phyloP scores from a whole-genome alignment of 2,329 filamentous ascomycete species.

The Helotiales sp. region DNA sequence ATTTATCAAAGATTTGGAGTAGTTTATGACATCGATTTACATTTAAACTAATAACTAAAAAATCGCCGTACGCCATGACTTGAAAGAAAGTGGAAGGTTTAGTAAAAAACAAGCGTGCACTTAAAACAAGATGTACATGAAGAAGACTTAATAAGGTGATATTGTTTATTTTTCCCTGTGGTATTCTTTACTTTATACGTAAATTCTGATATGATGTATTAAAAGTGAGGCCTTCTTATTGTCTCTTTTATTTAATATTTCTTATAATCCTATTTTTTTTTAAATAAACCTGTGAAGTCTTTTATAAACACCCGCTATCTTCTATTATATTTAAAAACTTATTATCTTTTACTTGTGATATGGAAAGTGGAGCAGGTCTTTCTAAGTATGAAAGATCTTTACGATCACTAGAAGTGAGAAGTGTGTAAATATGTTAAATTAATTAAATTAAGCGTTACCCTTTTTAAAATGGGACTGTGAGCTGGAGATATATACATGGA shows the following conservation, averaged over 20 bases:
- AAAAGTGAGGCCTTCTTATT: not conserved
- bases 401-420: too few relatives aligned
- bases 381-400: too few relatives aligned
- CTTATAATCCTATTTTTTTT: constrained; percentile 6
- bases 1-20: not conserved
- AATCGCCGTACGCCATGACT: not conserved
- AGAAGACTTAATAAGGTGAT: not conserved
- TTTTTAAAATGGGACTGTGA: too few relatives aligned
- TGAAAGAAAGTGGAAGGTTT: not conserved
- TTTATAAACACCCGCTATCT: constrained; percentile 14
- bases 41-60: not conserved
- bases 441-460: too few relatives aligned
- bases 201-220: not conserved
- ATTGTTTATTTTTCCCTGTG: not conserved
- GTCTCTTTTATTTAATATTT: not conserved
- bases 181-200: not conserved
- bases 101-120: not conserved
- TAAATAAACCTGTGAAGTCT: constrained; percentile 14
- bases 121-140: not conserved
- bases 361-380: too few relatives aligned
- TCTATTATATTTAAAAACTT: constrained; percentile 17
- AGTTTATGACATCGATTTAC: not conserved
- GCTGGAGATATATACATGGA: too few relatives aligned
- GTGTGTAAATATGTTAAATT: too few relatives aligned
- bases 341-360: too few relatives aligned